Evolutionary conservation across 257 asterid species (phyloP).

Genomic region (Echites panduratus): DNA sequence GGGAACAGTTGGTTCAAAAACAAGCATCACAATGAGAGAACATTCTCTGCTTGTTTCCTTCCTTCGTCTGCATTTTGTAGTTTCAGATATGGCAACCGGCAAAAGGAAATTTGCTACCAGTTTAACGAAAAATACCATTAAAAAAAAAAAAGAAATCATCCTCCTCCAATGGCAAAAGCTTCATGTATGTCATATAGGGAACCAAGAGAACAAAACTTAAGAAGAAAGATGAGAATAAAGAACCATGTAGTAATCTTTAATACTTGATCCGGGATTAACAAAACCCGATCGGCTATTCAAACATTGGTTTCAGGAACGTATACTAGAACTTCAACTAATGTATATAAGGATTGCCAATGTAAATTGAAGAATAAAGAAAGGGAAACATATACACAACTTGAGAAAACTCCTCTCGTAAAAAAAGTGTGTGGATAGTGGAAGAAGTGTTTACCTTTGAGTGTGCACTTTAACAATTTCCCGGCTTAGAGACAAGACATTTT

Average conservation of each 20-base stretch:
- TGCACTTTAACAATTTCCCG: conserved; percentile 21
- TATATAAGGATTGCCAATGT: conserved; percentile 3
- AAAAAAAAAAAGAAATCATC: neutral
- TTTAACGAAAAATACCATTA: neutral
- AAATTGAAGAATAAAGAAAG: neutral
- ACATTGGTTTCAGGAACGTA: conserved; percentile 3
- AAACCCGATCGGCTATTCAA: neutral
- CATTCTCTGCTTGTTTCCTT: neutral
- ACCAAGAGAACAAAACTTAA: neutral
- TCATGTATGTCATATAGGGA: neutral
- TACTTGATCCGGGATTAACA: conserved; percentile 11
- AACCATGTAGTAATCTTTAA: neutral
- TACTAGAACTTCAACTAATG: conserved; percentile 12
- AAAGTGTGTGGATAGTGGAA: conserved; percentile 13
- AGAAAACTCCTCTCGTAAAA: conserved; percentile 13
- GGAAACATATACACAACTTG: conserved; percentile 13
- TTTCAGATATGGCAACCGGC: neutral
- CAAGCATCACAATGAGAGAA: neutral
- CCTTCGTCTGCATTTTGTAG: neutral
- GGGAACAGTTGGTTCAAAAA: neutral
- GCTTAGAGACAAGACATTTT: conserved; percentile 21
- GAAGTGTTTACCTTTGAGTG: conserved; percentile 16
- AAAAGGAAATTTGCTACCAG: neutral
- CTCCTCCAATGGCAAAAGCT: neutral
- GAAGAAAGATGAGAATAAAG: neutral